Evolutionary conservation across 1,284 basidiomycete species (phyloP).

Genomic region (Sporisorium iseilematis-ciliati): DNA sequence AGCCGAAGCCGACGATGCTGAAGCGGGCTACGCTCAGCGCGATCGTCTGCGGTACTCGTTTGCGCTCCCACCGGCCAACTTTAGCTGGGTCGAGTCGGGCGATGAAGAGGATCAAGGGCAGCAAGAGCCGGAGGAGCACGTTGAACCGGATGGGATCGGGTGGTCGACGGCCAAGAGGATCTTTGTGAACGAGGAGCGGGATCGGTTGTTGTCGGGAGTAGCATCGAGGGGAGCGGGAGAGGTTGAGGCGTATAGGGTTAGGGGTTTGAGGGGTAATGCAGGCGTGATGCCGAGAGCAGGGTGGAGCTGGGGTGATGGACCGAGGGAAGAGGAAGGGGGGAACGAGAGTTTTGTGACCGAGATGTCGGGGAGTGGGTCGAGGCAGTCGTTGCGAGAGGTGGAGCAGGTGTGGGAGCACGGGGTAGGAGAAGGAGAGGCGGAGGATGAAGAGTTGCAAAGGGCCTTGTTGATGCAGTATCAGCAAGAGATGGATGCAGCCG

Average conservation of each 20-base stretch:
- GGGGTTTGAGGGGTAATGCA: slow-evolving; percentile 24
- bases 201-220: slow-evolving; percentile 27
- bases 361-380: slow-evolving; percentile 10
- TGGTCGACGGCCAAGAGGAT: slow-evolving; percentile 42
- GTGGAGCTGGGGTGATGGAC: slow-evolving; percentile 28
- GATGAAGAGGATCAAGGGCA: slow-evolving; percentile 17
- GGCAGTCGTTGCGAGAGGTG: neutral
- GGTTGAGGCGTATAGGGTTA: slow-evolving; percentile 27
- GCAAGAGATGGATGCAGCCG: slow-evolving; percentile 1
- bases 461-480: slow-evolving; percentile 30
- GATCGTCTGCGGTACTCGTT: slow-evolving; percentile 42
- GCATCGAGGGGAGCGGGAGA: slow-evolving; percentile 14
- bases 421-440: slow-evolving; percentile 1
- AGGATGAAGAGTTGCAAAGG: slow-evolving; percentile 20
- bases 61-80: slow-evolving; percentile 29
- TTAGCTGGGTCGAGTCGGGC: slow-evolving; percentile 24
- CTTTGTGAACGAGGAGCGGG: slow-evolving; percentile 34
- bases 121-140: slow-evolving; percentile 11
- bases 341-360: slow-evolving; percentile 11
- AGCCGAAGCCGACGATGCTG: slow-evolving; percentile 33
- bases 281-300: slow-evolving; percentile 25
- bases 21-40: slow-evolving; percentile 22
- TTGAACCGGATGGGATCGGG: slow-evolving; percentile 38
- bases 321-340: neutral
- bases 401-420: neutral